Evolutionary conservation across 2,329 filamentous ascomycete genomes (phyloP), one percentile per base, ranked within the genome.

Genomic region (Phialemoniopsis sp.): DNA sequence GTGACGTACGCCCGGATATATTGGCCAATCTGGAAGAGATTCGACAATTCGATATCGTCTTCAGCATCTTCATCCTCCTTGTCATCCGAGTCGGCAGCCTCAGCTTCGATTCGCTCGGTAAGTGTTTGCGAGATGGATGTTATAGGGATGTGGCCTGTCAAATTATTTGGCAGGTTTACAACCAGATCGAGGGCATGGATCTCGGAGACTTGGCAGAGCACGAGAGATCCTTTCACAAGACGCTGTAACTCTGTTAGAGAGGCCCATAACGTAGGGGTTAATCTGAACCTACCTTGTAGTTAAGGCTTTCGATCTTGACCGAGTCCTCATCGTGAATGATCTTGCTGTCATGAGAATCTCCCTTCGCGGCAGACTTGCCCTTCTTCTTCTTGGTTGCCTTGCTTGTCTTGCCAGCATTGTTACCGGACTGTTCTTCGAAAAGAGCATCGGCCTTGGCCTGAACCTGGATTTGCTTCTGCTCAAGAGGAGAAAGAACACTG

Each of bases 401-500:
- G 12, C 60, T 60, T 32, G 53, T 47, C 39, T 67, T 69, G 45
- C 75, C 70, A 19, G 63, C 57, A 32, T 66, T 64, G 41, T 73
- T 72, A 37, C 69, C 66, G 35, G 78, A 78, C 50, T 84, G 76
- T 52, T 94, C 84, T 63, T 97, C 93, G 58, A 91, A 93, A 30
- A 94, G 70, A 31, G 90, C 93, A 70, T 98, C 93, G 52, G 85
- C 83, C 57, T 87, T 93, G 34, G 93, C 93, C 63, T 97, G 86
- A 42, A 94, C 84, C 54, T 93, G 85, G 46, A 98, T 97, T 64
- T 97, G 89, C 67, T 95, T 96, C 59, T 94, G 87, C 62, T 98
- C 93, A 37, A 98, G 71, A 15, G 93, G 90, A 3, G 93, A 96
- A 58, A 98, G 69, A 38, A 95, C 75, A 57, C 88, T 94, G 38